Evolutionary conservation across 805 yeast species (phyloP).

Genomic region (Metschnikowia orientalis): DNA sequence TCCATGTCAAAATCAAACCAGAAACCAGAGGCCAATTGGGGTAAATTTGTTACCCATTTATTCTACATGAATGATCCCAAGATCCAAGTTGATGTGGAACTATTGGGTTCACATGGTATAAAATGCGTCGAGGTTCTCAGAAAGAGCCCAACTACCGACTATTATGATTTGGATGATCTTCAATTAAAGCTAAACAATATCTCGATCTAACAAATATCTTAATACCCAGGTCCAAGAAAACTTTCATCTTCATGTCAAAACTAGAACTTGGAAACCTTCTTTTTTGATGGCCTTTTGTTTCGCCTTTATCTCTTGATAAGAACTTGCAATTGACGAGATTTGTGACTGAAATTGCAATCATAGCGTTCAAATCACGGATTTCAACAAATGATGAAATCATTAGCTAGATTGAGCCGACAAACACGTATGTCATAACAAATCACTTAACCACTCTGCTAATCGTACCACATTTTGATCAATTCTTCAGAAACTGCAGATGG

Average conservation of each 20-base stretch:
- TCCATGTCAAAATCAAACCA: slow-evolving; percentile 33
- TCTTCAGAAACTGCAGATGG: slow-evolving; percentile 99
- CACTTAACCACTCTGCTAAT: too few species aligned
- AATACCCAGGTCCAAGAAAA: not conserved
- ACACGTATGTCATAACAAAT: too few species aligned
- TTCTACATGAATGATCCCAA: slow-evolving; percentile 49
- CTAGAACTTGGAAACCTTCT: too few species aligned
- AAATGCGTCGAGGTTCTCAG: slow-evolving; percentile 41
- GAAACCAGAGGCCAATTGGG: slow-evolving; percentile 28
- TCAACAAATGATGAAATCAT: too few species aligned
- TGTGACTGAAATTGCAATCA: not conserved
- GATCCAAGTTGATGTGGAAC: slow-evolving; percentile 44
- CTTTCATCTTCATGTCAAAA: too few species aligned
- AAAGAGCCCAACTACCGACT: slow-evolving; percentile 18
- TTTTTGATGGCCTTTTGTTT: too few species aligned
- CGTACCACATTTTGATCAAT: slow-evolving; percentile 96
- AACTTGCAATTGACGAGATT: too few species aligned
- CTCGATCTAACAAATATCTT: too few species aligned
- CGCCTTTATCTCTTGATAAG: too few species aligned
- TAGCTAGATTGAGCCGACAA: too few species aligned
- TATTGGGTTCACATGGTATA: slow-evolving; percentile 42
- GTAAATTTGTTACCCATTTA: slow-evolving; percentile 57
- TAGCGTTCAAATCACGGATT: too few species aligned
- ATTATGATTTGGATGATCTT: slow-evolving; percentile 43
- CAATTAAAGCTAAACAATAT: slow-evolving; percentile 10